Base-by-base conservation (phyloP, 2,329 filamentous ascomycete genomes). In the Coniochaeta sp. region DNA sequence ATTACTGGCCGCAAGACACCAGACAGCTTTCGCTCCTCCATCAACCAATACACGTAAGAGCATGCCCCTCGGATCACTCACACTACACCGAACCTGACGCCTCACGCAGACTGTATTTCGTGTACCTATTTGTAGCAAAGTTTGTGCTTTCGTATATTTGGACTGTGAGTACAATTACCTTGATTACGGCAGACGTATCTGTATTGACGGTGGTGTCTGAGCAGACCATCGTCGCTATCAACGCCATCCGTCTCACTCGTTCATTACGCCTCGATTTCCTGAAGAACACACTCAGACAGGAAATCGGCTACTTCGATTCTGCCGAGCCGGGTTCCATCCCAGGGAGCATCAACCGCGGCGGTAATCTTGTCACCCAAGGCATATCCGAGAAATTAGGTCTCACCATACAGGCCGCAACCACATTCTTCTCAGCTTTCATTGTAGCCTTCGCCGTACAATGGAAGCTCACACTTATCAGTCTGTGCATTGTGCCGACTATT, bases 111-210 rank as follows among this genome's bases (percentile, higher is more conserved):
- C 69, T 84, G 1, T 83, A 77, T 65, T 83, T 84, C 63, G 70
- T 85, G 14, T 85, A 84, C 62, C 73, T 85, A 8, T 83, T 83
- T 65, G 67, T 83, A 47, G 81, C 69, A 2, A 79, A 79, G 32
- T 79, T 83, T 57, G 65, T 72, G 17, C 65, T 80, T 4, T 74
- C 75, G 3, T 84, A 83, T 62, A 67, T 75, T 17, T 70, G 63
- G 63, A 63, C 63, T 16, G 61, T 62, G 30, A 56, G 59, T 60
- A 52, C 10, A n/a, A 2, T 40, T 12, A 12, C 16, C 17, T n/a
- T 40, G 17, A 40, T 17, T 5, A 40, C 3, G 9, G 2, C 14
- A 14, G 12, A 9, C 2, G 14, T 40, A 16, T 19, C 17, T 38
- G 22, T 50, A 17, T 17, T 40, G 5, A 40, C 38, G 28, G 42